A percentile compares a stretch with the other conserved stretches of the same genome.
Evolutionary conservation across 1,139 yeast genomes (phyloP).

Genomic region (Sugiyamaella grinbergsii): DNA sequence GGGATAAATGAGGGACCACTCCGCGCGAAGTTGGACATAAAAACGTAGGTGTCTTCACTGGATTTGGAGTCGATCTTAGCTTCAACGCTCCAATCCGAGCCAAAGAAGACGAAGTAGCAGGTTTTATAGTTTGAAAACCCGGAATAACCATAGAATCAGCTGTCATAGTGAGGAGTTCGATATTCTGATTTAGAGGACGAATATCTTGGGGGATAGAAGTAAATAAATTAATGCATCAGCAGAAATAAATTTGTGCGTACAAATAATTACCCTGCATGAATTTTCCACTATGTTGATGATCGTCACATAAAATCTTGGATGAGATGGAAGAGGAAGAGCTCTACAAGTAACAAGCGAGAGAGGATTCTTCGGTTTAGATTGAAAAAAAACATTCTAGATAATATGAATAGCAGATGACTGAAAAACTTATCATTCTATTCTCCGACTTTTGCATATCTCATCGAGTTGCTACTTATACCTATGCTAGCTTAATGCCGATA

Average conservation of each 20-base stretch:
- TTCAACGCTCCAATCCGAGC: constrained; percentile 21
- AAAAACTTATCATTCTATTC: too few relatives aligned
- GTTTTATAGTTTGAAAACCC: constrained; percentile 19
- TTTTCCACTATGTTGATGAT: neutral
- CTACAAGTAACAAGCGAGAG: too few relatives aligned
- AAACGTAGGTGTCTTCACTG: constrained; percentile 39
- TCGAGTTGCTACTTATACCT: too few relatives aligned
- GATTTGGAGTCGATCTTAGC: constrained; percentile 9
- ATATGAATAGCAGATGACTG: too few relatives aligned
- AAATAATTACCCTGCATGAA: constrained; percentile 5
- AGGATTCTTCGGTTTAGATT: too few relatives aligned
- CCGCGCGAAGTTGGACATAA: constrained; percentile 46
- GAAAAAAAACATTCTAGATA: too few relatives aligned
- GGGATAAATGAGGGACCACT: constrained; percentile 47
- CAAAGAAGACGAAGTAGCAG: constrained; percentile 18
- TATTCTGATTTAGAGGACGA: constrained; percentile 36
- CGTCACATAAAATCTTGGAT: too few relatives aligned
- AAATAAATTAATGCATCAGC: neutral
- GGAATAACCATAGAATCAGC: constrained; percentile 16
- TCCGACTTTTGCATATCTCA: too few relatives aligned
- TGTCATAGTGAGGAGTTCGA: constrained; percentile 14
- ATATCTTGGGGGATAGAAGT: neutral
- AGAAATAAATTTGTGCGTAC: neutral
- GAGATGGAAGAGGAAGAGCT: too few relatives aligned
- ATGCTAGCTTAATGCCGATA: too few relatives aligned